Percentiles rank a stretch among this genome's conserved stretches.
Evolutionary conservation across 2,329 filamentous ascomycete species (phyloP).

Genomic region (Colletotrichum sp.): DNA sequence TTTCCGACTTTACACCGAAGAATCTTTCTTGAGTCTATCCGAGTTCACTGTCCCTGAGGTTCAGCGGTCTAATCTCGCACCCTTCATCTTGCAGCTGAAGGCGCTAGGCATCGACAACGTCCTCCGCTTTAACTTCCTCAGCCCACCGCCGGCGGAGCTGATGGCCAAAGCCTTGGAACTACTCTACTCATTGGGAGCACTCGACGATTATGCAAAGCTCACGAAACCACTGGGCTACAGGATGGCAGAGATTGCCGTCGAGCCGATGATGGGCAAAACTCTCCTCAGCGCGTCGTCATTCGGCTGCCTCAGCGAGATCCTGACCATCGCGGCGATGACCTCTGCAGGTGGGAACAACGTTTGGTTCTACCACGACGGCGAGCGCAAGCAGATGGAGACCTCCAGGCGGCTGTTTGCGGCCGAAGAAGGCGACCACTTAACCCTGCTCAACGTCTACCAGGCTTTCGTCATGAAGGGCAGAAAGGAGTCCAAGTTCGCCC

Average conservation of each 20-base stretch:
- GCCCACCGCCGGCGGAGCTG: slow-evolving; percentile 82
- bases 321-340: slow-evolving; percentile 94
- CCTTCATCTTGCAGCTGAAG: slow-evolving; percentile 88
- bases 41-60: slow-evolving; percentile 87
- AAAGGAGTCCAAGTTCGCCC: slow-evolving; percentile 86
- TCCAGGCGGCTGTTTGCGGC: slow-evolving; percentile 83
- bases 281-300: slow-evolving; percentile 78
- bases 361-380: slow-evolving; percentile 82
- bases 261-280: slow-evolving; percentile 95
- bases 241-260: slow-evolving; percentile 92
- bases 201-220: slow-evolving; percentile 90
- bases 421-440: slow-evolving; percentile 93
- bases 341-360: slow-evolving; percentile 80
- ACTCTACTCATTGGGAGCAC: slow-evolving; percentile 82
- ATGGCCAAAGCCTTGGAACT: slow-evolving; percentile 87
- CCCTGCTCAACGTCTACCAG: slow-evolving; percentile 91
- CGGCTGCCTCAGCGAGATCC: slow-evolving; percentile 81
- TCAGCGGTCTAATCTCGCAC: slow-evolving; percentile 88
- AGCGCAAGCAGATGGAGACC: slow-evolving; percentile 76
- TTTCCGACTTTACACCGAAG: slow-evolving; percentile 88
- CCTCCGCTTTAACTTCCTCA: slow-evolving; percentile 87
- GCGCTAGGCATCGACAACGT: slow-evolving; percentile 96
- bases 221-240: slow-evolving; percentile 85
- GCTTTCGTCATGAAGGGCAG: slow-evolving; percentile 83
- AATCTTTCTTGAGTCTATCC: slow-evolving; percentile 67